Conservation (phyloP, 2,329 filamentous ascomycete species). For the Hypoxylon sp. region DNA sequence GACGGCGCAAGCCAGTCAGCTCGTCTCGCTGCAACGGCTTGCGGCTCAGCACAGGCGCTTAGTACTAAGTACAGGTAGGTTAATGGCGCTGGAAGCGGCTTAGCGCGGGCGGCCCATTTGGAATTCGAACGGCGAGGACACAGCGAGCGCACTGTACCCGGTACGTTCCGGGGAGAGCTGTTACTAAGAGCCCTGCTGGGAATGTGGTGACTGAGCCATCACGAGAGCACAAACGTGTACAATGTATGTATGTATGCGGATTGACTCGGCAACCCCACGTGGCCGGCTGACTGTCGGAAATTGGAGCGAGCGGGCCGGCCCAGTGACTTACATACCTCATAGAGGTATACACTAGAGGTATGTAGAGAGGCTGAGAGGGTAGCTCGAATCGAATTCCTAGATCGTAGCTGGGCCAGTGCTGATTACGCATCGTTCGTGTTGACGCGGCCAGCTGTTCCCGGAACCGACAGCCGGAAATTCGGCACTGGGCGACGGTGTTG, state of each 20-base stretch:
- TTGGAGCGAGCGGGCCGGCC: constrained; percentile 32
- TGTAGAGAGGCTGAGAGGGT: neutral
- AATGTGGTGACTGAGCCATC: constrained; percentile 16
- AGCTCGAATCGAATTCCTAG: constrained; percentile 1
- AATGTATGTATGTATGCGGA: constrained; percentile 1
- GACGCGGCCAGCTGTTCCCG: constrained; percentile 18
- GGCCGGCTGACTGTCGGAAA: constrained; percentile 24
- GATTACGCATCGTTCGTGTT: constrained; percentile 9
- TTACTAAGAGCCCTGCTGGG: constrained; percentile 1
- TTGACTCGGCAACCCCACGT: constrained; percentile 26
- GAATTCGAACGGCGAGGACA: constrained; percentile 12
- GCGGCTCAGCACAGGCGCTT: neutral
- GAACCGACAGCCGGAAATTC: constrained; percentile 13
- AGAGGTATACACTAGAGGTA: too few species aligned
- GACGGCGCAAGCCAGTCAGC: constrained; percentile 29
- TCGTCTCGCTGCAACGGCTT: constrained; percentile 3
- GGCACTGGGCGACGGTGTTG: constrained; percentile 8
- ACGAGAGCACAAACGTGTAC: constrained; percentile 11
- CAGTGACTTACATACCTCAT: neutral
- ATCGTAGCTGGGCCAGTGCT: neutral
- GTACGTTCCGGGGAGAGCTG: neutral
- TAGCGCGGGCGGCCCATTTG: constrained; percentile 12
- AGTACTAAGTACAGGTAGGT: neutral
- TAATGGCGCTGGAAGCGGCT: constrained; percentile 8
- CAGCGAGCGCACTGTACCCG: neutral